Evolutionary conservation across 2,329 filamentous ascomycete genomes (phyloP).

Genomic region (Aspergillus novofumigatus): DNA sequence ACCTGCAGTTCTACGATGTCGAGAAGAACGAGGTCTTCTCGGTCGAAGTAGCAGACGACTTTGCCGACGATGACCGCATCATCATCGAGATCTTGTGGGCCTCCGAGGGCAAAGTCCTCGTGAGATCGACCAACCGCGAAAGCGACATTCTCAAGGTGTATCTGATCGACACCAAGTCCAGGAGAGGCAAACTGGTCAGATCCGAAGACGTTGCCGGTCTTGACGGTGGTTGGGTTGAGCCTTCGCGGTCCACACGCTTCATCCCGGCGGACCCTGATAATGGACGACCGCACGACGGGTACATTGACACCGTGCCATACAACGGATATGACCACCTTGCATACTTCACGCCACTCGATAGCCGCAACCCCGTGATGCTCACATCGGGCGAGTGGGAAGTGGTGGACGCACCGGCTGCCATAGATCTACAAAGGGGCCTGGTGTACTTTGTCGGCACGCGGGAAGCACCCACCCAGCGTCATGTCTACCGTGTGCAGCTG

Average conservation of each 20-base stretch:
- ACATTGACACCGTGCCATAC: constrained; percentile 85
- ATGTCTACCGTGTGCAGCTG: constrained; percentile 84
- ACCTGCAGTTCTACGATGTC: constrained; percentile 84
- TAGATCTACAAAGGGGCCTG: constrained; percentile 78
- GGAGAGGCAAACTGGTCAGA: constrained; percentile 73
- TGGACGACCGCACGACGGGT: constrained; percentile 77
- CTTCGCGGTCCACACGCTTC: constrained; percentile 78
- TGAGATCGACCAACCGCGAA: constrained; percentile 91
- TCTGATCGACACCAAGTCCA: constrained; percentile 70
- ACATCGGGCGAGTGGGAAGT: constrained; percentile 93
- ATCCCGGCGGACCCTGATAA: constrained; percentile 77
- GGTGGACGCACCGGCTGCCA: constrained; percentile 72
- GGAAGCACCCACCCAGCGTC: constrained; percentile 81
- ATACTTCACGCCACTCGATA: constrained; percentile 88
- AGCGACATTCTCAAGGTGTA: constrained; percentile 87
- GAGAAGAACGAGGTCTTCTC: constrained; percentile 71
- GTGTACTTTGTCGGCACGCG: constrained; percentile 90
- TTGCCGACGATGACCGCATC: constrained; percentile 74
- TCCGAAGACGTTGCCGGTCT: constrained; percentile 73
- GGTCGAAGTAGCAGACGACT: constrained; percentile 72
- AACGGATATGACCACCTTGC: constrained; percentile 86
- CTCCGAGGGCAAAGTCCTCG: constrained; percentile 69
- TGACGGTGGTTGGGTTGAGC: constrained; percentile 98
- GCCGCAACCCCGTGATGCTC: constrained; percentile 73
- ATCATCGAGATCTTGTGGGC: constrained; percentile 95